phyloP scores from a whole-genome alignment of 2,329 filamentous ascomycete species.

The Seiridium cupressi region DNA sequence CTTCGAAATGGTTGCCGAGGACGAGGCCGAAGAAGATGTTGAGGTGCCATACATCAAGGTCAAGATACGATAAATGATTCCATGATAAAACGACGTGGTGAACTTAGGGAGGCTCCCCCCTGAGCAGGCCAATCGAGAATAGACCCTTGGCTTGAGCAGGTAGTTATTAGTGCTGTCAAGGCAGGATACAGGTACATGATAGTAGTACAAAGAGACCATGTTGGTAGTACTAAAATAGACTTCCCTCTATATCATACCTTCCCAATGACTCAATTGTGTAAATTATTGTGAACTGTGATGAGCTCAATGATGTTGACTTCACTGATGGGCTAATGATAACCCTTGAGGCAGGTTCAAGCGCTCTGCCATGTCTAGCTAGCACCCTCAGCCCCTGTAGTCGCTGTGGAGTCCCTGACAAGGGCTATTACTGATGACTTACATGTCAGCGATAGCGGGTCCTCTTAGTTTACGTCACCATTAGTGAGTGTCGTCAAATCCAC shows the following conservation, averaged over 20 bases:
- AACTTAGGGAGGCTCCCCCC: not conserved
- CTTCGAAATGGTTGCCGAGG: constrained; percentile 92
- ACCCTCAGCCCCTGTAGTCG: not conserved
- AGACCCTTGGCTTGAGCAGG: not conserved
- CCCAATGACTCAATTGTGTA: no score
- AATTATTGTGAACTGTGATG: no score
- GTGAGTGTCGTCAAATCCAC: not conserved
- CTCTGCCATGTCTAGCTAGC: not conserved
- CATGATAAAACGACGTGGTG: not conserved
- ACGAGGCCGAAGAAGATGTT: constrained; percentile 85
- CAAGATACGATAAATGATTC: constrained; percentile 52
- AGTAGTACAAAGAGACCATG: not conserved
- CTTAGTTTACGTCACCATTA: constrained; percentile 12
- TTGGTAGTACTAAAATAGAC: constrained; percentile 13
- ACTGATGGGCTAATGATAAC: not conserved
- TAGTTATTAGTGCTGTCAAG: not conserved
- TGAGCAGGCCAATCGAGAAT: not conserved
- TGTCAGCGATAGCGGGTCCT: not conserved
- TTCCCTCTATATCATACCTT: not conserved
- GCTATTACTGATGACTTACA: constrained; percentile 15
- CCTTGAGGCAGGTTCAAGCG: not conserved
- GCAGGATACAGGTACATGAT: no score
- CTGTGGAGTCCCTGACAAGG: not conserved
- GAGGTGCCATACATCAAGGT: constrained; percentile 97
- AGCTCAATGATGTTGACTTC: no score